Conservation (phyloP, 441 rosid genomes). For the Syzygium syzygioides region DNA sequence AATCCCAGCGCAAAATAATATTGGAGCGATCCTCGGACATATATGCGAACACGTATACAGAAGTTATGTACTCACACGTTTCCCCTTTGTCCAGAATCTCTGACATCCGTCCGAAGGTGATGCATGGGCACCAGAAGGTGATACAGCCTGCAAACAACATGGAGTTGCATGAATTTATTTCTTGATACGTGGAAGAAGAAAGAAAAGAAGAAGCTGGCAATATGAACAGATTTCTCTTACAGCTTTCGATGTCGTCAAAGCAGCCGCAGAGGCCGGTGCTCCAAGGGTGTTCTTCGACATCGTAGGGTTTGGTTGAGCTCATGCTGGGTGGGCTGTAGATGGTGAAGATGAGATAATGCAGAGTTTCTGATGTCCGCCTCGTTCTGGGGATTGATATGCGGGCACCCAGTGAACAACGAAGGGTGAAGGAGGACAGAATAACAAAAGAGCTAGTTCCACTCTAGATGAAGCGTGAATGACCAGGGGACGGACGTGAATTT, state of each 20-base stretch:
- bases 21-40: not conserved
- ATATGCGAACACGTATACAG: not conserved
- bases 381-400: not conserved
- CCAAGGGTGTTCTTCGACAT: not conserved
- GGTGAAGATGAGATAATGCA: not conserved
- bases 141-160: constrained; percentile 4
- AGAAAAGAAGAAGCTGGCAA: not conserved
- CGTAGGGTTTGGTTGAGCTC: not conserved
- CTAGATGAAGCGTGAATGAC: not conserved
- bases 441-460: not conserved
- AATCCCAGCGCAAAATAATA: not conserved
- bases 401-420: not conserved
- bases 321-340: not conserved
- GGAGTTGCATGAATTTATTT: not conserved
- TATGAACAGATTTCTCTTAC: not conserved
- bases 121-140: constrained; percentile 15
- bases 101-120: constrained; percentile 5
- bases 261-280: not conserved
- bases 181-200: not conserved
- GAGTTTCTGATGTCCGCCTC: not conserved
- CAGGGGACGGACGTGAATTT: not conserved
- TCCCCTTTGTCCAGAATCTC: constrained; percentile 14
- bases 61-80: constrained; percentile 6
- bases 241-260: not conserved
- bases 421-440: not conserved